Evolutionary conservation across 495 filamentous ascomycete species (phyloP), one percentile per base, ranked within the genome.

Genomic region (Penicillium canescens): DNA sequence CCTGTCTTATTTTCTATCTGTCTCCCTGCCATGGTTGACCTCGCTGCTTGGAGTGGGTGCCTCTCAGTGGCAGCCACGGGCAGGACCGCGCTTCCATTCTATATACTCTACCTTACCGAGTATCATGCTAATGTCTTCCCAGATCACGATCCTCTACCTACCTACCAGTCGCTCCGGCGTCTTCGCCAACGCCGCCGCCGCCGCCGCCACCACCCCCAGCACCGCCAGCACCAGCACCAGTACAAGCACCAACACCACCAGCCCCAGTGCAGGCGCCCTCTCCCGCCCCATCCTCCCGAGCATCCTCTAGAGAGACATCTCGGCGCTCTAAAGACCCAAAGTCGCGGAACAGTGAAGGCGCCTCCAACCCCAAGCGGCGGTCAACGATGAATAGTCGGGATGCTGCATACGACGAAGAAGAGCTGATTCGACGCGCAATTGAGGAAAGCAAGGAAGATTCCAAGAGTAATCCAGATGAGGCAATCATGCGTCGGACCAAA

Each of bases 381-480:
- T 96, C 93, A 24, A 99, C 94, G 8, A 96, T 98, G 91, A 96
- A 98, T 63, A 98, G 95, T 67, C 84, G 93, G 46, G 91, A 92
- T 65, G 92, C 94, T 44, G 92, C 90, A 6, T 97, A 97, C 64
- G 92, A 98, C 58, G 92, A 96, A 71, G 92, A 96, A 56, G 94
- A 96, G 69, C 85, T 90, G 52, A 67, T 99, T 28, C 83, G 91
- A 52, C 81, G 87, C 59, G 95, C 92, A 14, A 90, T 99, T 61
- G 94, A 98, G 68, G 92, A 95, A 53, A 99, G 94, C 74, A 97
- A 92, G 69, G 84, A 88, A 51, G 85, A 87, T 31, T 77, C 73
- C 4, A 69, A 70, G 43, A 67, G 70, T 38, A 76, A 79, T 38
- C 67, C 67, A 12, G 73, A 75, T 31, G 86, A 78, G 21, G 44